Percentiles rank a stretch among this genome's conserved stretches.
Conservation (phyloP, 2,329 filamentous ascomycete genomes). For the Aureobasidium sp. region DNA sequence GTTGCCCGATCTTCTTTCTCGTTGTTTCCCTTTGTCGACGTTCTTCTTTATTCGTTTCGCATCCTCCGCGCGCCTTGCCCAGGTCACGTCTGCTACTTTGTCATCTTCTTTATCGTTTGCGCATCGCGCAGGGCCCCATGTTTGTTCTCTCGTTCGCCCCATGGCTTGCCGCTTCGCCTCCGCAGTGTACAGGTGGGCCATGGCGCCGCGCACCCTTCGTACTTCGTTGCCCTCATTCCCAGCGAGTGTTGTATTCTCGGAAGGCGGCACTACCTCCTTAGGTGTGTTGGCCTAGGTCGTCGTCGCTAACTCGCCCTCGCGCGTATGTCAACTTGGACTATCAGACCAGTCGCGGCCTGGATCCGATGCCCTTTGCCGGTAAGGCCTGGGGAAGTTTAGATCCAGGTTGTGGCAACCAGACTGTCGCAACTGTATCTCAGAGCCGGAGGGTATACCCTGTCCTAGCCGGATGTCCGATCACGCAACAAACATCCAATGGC, state of each 20-base stretch:
- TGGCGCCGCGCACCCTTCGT: not conserved
- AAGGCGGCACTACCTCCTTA: not conserved
- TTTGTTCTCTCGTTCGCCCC: not conserved
- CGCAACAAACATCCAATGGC: not conserved
- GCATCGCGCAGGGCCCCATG: not conserved
- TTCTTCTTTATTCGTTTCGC: not conserved
- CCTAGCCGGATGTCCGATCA: not conserved
- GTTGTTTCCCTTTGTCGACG: not conserved
- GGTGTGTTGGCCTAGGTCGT: not conserved
- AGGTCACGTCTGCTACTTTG: constrained; percentile 1
- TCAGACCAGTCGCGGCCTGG: not conserved
- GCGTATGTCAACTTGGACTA: not conserved
- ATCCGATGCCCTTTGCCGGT: not conserved
- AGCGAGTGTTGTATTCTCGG: constrained; percentile 1
- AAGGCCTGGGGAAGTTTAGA: not conserved
- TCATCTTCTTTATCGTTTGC: constrained; percentile 6
- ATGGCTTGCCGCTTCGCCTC: not conserved
- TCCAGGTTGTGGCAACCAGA: not conserved
- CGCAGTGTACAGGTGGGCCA: not conserved
- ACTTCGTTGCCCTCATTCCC: not conserved
- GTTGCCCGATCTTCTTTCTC: constrained; percentile 3
- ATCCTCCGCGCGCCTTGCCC: not conserved
- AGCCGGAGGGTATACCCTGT: not conserved
- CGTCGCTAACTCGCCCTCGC: not conserved
- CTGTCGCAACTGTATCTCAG: not conserved